A percentile compares a stretch with the other conserved stretches of the same genome.
Evolutionary conservation across 441 rosid genomes (phyloP).

Genomic region (Gossypium laxum): DNA sequence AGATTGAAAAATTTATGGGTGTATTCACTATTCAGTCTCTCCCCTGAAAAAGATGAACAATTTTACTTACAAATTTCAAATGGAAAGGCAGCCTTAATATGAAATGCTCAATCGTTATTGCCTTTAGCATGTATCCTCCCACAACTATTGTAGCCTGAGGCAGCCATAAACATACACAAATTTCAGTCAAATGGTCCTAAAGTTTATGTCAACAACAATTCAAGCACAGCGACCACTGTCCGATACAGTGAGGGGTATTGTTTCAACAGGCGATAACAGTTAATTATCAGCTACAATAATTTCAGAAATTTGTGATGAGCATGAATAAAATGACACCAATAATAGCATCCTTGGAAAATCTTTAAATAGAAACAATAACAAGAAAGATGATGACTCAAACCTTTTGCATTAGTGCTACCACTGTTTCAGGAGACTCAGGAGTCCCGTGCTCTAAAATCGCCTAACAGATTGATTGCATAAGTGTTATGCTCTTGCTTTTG

Average conservation of each 20-base stretch:
- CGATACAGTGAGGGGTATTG: not conserved
- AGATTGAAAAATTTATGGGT: not conserved
- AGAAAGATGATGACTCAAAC: constrained; percentile 22
- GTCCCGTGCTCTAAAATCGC: constrained; percentile 67
- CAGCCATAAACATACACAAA: constrained; percentile 11
- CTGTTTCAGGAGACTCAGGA: constrained; percentile 58
- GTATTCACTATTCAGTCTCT: not conserved
- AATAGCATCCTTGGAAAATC: not conserved
- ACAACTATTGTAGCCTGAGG: constrained; percentile 58
- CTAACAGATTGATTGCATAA: constrained; percentile 25
- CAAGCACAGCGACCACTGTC: not conserved
- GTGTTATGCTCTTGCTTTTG: constrained; percentile 6
- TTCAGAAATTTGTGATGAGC: not conserved
- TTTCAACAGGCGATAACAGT: not conserved
- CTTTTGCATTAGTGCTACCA: constrained; percentile 74
- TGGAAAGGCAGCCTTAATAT: constrained; percentile 76
- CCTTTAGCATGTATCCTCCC: constrained; percentile 60
- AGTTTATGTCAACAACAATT: not conserved
- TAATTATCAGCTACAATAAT: not conserved
- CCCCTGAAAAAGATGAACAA: not conserved
- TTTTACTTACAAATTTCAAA: constrained; percentile 55
- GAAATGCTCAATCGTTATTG: constrained; percentile 74
- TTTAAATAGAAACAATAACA: not conserved
- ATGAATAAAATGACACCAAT: not conserved
- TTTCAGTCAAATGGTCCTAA: not conserved